Base-by-base conservation (phyloP, 192 early-diverging fungal species). In the Thoreauomyces humboldtii region DNA sequence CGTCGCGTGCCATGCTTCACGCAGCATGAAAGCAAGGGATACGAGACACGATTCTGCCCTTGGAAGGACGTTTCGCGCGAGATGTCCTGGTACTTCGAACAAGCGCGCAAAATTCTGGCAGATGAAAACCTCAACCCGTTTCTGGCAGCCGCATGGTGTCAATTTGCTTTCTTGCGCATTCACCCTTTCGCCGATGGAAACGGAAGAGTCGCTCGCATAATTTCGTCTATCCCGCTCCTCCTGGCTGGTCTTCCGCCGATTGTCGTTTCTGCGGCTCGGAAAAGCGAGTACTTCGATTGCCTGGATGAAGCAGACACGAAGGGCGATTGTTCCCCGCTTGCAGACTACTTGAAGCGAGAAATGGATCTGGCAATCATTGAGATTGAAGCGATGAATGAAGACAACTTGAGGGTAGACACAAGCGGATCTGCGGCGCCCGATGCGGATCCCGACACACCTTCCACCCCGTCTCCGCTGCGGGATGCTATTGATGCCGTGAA, bases 161-260 rank as follows among this genome's bases (percentile, higher is more conserved):
- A 63, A 24, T 63, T 24, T 25, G 45, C 32, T 12, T 63, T 63
- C 28, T 31, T 63, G 9, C 2, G 48, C 2, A 63, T 63, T 22
- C 61, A 63, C 47, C 61, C 61, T 24, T 63, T 63, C 33, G 46
- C 46, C 12, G 61, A 63, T 22, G 61, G 61, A 5, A 63, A 63
- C 29, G 61, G 61, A 4, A 45, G 61, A 2, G 61, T 63, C 2
- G 7, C 25, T 15, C 61, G 61, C 4, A 51, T 63, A 31, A 52
- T 63, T 31, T 63, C 61, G 6, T 63, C 61, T 1, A 63, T 63
- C 5, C 61, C 61, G 5, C 36, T 63, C 6, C 6, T 63, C 21
- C 3, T 14, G n/a, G 47, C 61, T 3, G 31, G 31, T n/a, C 47
- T 63, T 1, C 61, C 61, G 1, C 61, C 61, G 2, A 48, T 63